Evolutionary conservation across 805 yeast species (phyloP), one percentile per base, ranked within the genome.

Genomic region (Suhomyces pyralidae): DNA sequence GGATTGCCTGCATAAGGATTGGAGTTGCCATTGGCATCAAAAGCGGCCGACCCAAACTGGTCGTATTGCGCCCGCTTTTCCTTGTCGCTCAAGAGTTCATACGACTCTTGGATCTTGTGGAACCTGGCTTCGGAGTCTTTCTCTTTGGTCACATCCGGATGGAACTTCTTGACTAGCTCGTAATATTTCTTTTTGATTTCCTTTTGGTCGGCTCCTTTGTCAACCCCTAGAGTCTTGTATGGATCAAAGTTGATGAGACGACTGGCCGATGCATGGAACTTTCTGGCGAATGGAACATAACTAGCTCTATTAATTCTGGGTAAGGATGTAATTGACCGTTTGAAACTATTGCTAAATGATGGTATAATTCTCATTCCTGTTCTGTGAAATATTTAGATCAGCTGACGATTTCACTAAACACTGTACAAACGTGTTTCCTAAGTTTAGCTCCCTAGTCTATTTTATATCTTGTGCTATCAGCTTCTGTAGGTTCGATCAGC

Each of bases 111-210:
- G 58, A 94, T 81, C 62, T 88, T 90, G 64, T 94, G 98, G 74
- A 94, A 94, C 68, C 84, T 84, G 64, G 83, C 82, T 61, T 93
- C 96, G 0, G 98, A 94, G 17, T 81, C 93, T 24, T 82, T 81
- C 57, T 89, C 97, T 70, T 93, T 94, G 70, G 93, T 94, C 45
- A 94, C 89, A 74, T 94, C 99, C 0, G 99, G 99, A 70, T 94
- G 99, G 69, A 77, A 91, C 68, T 93, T 82, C 70, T 94, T 94
- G 14, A 97, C 99, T 57, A 94, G 76, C 64, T 90, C 86, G 68
- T 91, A 91, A 73, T 94, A 94, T 2, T 97, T 93, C 70, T 92
- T 92, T 70, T 94, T 94, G 71, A 94, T 94, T 19, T 91, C 96
- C n/a, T 89, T 80, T 7, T 85, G 74, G 12, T 85, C 79, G 0